Evolutionary conservation across 1,284 basidiomycete genomes (phyloP).

Genomic region (Irpex sp.): DNA sequence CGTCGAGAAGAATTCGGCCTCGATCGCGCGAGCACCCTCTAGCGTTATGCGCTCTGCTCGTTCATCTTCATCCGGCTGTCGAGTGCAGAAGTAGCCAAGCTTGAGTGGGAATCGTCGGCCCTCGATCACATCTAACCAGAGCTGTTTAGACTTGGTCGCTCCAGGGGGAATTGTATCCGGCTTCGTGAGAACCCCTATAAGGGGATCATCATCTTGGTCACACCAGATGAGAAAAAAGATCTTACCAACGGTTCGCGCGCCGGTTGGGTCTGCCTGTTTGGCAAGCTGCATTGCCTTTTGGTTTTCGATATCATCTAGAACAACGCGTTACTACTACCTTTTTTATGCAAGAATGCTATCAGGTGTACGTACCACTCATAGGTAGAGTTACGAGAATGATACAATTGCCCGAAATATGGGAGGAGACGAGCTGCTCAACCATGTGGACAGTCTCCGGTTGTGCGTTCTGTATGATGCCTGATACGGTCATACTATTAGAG

Average conservation of each 20-base stretch:
- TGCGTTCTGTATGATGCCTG: constrained; percentile 57
- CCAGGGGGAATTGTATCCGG: constrained; percentile 51
- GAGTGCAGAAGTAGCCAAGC: constrained; percentile 67
- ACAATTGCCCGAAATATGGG: constrained; percentile 38
- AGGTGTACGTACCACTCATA: constrained; percentile 45
- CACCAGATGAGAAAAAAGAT: background rate
- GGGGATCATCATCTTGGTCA: background rate
- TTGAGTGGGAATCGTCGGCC: constrained; percentile 38
- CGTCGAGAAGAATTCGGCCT: constrained; percentile 43
- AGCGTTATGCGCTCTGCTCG: constrained; percentile 36
- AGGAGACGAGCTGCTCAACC: constrained; percentile 43
- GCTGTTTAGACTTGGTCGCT: constrained; percentile 35
- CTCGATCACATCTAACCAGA: constrained; percentile 55
- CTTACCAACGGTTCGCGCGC: constrained; percentile 57
- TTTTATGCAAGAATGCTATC: background rate
- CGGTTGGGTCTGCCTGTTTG: constrained; percentile 44
- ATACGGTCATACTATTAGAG: background rate
- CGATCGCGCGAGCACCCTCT: constrained; percentile 35
- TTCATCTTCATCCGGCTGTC: constrained; percentile 60
- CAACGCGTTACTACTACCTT: constrained; percentile 19
- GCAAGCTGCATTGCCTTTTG: constrained; percentile 56
- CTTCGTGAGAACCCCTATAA: constrained; percentile 63
- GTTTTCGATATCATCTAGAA: constrained; percentile 60
- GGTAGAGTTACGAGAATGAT: constrained; percentile 61
- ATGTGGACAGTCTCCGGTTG: constrained; percentile 37